Conservation (phyloP, 345 rosid species). For the Lagerstroemia speciosa region DNA sequence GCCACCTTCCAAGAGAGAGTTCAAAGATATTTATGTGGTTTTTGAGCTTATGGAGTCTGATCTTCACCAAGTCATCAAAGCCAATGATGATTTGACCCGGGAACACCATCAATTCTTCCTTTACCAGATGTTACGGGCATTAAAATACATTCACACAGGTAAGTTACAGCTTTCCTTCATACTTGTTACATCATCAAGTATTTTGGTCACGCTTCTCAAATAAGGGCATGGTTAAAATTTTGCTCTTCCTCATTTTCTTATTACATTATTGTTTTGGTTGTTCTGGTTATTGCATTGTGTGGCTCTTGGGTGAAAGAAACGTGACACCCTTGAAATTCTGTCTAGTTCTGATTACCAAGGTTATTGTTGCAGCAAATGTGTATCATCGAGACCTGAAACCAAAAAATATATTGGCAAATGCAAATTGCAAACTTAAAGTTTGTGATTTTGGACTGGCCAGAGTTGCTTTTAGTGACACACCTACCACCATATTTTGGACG, state of each 20-base stretch:
- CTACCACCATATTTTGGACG: slow-evolving; percentile 91
- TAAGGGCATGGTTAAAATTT: neutral
- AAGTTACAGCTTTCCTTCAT: neutral
- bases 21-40: slow-evolving; percentile 83
- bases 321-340: slow-evolving; percentile 1
- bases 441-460: slow-evolving; percentile 95
- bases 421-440: slow-evolving; percentile 93
- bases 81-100: slow-evolving; percentile 90
- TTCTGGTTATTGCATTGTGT: neutral
- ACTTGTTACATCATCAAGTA: neutral
- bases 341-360: slow-evolving; percentile 17
- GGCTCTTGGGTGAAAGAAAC: neutral
- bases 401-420: slow-evolving; percentile 91
- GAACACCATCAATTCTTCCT: slow-evolving; percentile 98
- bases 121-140: slow-evolving; percentile 94
- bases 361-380: slow-evolving; percentile 60
- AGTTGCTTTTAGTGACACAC: slow-evolving; percentile 85
- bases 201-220: neutral
- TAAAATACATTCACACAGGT: slow-evolving; percentile 99
- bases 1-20: slow-evolving; percentile 91
- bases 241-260: neutral
- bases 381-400: slow-evolving; percentile 99
- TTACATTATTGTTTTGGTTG: neutral
- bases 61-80: slow-evolving; percentile 96
- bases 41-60: slow-evolving; percentile 99